These are phyloP conservation scores for Monilinia fructigena DNA, from an alignment of 2,329 filamentous ascomycete species.

Conservation along the genomic window DNA sequence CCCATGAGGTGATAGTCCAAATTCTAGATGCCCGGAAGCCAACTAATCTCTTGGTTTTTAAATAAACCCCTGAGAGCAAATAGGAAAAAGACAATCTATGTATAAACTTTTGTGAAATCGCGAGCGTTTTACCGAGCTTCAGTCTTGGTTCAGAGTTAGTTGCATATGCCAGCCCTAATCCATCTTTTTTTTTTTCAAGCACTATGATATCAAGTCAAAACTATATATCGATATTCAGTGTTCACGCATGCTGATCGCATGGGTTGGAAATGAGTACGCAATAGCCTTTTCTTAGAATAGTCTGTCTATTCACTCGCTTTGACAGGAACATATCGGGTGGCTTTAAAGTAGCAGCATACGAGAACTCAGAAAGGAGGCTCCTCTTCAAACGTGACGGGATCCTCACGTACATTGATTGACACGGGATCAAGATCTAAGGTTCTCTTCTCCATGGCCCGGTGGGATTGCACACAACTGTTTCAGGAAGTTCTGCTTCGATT, in stretches of 20 bases:
- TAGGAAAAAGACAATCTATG: not conserved
- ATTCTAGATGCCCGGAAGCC: conserved; percentile 1
- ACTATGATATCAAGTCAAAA: not conserved
- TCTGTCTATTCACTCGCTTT: not conserved
- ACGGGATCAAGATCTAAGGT: not conserved
- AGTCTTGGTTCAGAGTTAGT: not conserved
- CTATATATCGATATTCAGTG: not conserved
- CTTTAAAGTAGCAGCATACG: not conserved
- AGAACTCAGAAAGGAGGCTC: conserved; percentile 6
- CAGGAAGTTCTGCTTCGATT: conserved; percentile 7
- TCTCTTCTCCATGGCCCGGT: not conserved
- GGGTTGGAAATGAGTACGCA: not conserved
- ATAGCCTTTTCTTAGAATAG: conserved; percentile 5
- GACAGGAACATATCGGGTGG: not conserved
- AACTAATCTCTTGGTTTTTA: not conserved
- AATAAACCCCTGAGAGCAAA: not conserved
- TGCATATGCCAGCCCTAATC: not conserved
- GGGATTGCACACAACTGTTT: not conserved
- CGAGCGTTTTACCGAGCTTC: conserved; percentile 1
- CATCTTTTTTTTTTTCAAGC: not conserved
- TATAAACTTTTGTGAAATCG: not conserved
- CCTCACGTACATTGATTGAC: not conserved
- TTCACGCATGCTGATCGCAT: not conserved
- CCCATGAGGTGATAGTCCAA: conserved; percentile 10
- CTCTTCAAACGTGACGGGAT: not conserved